Base-by-base conservation (phyloP, 352 stramenopile species). In the Phytophthora syringae region DNA sequence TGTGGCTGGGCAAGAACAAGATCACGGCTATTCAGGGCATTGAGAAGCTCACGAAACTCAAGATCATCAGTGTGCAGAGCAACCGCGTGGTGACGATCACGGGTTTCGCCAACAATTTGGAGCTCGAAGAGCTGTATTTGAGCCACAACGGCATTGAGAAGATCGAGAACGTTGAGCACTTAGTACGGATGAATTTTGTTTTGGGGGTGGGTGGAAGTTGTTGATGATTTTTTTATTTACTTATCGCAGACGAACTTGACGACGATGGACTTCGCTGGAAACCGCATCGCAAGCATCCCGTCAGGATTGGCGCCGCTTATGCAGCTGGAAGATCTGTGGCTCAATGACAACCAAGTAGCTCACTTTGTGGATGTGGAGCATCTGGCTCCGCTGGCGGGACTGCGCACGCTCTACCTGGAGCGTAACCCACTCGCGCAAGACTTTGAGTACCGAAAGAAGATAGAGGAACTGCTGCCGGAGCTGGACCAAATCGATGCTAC, bases 1-100 rank as follows among this genome's bases (percentile, higher is more conserved):
- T 99, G 22, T 99, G 97, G 97, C 76, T 99, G 5, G 97, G 97
- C 7, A 99, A 99, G 64, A 99, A 99, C 83, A 99, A 99, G 68
- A 99, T 99, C 75, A 93, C 97, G 67, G 74, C 79, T 48, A 98
- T 99, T 44, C 57, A 92, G 42, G 88, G 86, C 1, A 74, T 98
- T 13, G 80, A 93, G 3, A 76, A 77, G 36, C 79, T 99, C 3
- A 86, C 70, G 6, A 98, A 97, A 56, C 76, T 99, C 18, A 86
- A 80, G 37, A 85, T 93, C 37, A 84, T 92, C 58, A 95, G 88
- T 54, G 80, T 95, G 5, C 88, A 99, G 83, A 98, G 91, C 74
- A 99, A 99, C 74, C 96, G 98, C 11, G 67, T 99, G 28, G 89
- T 96, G 9, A 82, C 70, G 40, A 93, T 99, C 25, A 77, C 98